phyloP scores from a whole-genome alignment of 768 basidiomycete genomes.

The Russula dissimulans region DNA sequence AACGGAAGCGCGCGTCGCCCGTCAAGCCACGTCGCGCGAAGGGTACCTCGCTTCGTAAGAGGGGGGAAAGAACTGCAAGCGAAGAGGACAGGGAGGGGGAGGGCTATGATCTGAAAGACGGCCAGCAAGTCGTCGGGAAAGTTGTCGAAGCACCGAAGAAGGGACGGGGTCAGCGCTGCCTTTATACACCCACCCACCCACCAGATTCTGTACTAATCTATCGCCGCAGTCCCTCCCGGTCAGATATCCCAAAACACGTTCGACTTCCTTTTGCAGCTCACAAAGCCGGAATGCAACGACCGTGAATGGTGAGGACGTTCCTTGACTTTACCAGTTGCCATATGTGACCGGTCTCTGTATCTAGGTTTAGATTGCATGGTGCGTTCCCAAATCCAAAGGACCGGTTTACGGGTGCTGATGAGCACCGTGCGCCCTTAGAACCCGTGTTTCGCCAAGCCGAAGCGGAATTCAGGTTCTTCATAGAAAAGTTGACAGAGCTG shows the following conservation, averaged over 20 bases:
- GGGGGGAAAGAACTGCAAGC: slow-evolving; percentile 23
- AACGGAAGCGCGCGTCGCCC: slow-evolving; percentile 24
- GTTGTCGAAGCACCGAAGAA: slow-evolving; percentile 77
- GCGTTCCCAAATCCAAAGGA: slow-evolving; percentile 1
- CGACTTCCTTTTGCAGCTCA: slow-evolving; percentile 61
- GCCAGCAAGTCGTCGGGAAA: slow-evolving; percentile 61
- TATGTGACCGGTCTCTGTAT: background rate
- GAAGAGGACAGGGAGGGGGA: slow-evolving; percentile 36
- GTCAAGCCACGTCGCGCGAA: slow-evolving; percentile 12
- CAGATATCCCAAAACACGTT: slow-evolving; percentile 81
- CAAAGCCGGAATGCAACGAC: slow-evolving; percentile 73
- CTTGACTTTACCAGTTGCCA: no score
- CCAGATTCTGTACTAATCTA: background rate
- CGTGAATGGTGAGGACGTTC: slow-evolving; percentile 54
- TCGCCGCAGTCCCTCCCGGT: slow-evolving; percentile 61
- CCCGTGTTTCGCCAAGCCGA: slow-evolving; percentile 76
- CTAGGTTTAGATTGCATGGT: slow-evolving; percentile 81
- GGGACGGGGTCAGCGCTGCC: slow-evolving; percentile 52
- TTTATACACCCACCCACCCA: background rate
- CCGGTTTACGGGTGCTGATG: background rate
- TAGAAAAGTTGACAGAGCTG: slow-evolving; percentile 58
- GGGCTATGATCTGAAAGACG: slow-evolving; percentile 42
- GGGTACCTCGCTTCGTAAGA: slow-evolving; percentile 18
- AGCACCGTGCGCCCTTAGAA: slow-evolving; percentile 33
- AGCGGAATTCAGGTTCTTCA: slow-evolving; percentile 81